A percentile compares a stretch with the other conserved stretches of the same genome.
Evolutionary conservation across 352 stramenopile genomes (phyloP).

Genomic region (Halophytophthora polymorphica): DNA sequence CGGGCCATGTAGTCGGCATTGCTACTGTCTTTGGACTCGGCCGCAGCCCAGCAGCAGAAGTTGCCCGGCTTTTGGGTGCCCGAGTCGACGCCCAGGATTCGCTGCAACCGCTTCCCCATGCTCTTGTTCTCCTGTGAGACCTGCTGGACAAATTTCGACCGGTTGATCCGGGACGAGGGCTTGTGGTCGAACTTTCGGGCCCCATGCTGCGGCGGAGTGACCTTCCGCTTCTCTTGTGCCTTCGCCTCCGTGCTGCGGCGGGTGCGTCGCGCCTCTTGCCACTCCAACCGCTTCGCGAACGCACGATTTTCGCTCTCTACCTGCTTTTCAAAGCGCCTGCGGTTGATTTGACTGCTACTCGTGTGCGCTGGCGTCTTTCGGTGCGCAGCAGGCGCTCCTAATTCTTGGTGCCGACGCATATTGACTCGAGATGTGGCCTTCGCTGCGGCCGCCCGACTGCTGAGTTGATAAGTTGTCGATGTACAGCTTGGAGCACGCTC

Average conservation of each 20-base stretch:
- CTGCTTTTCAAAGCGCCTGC: conserved; percentile 49
- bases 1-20: conserved; percentile 36
- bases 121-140: conserved; percentile 49
- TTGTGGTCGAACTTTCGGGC: conserved; percentile 48
- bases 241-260: conserved; percentile 29
- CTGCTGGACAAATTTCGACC: conserved; percentile 48
- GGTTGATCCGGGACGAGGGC: conserved; percentile 61
- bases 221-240: conserved; percentile 35
- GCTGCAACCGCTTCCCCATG: conserved; percentile 48
- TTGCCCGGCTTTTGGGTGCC: conserved; percentile 17
- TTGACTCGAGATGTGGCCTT: conserved; percentile 11
- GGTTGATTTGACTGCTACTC: conserved; percentile 62
- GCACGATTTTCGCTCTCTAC: conserved; percentile 54
- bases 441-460: conserved; percentile 3
- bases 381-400: conserved; percentile 1
- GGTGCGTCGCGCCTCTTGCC: conserved; percentile 28
- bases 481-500: conserved; percentile 3
- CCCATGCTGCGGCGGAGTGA: conserved; percentile 35
- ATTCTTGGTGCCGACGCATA: conserved; percentile 6
- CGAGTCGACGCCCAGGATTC: conserved; percentile 26
- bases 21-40: conserved; percentile 20
- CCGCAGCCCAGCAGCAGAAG: conserved; percentile 16
- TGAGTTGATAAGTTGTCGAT: conserved; percentile 5
- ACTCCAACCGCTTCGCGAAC: conserved; percentile 50
- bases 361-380: conserved; percentile 21